A percentile compares a stretch with the other conserved stretches of the same genome.
Evolutionary conservation across 192 early-diverging fungal genomes (phyloP).

Genomic region (Mortierella antarctica): DNA sequence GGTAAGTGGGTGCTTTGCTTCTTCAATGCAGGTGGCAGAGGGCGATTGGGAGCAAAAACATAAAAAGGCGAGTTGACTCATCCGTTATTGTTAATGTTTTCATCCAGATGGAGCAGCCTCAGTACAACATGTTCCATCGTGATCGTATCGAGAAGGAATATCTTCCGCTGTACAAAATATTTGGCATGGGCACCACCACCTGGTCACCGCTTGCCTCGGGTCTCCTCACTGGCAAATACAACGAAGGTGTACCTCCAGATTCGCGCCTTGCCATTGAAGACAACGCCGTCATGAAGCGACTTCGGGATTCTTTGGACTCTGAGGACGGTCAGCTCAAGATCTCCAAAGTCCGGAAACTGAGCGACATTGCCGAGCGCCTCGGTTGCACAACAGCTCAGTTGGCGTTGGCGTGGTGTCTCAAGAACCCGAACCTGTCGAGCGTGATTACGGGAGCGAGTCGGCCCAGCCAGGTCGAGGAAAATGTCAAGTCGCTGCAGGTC

Average conservation of each 20-base stretch:
- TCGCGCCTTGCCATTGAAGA: conserved; percentile 72
- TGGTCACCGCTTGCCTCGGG: conserved; percentile 74
- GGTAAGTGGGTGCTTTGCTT: conserved; percentile 24
- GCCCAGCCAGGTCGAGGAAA: conserved; percentile 78
- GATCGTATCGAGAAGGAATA: conserved; percentile 83
- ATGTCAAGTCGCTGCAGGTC: conserved; percentile 70
- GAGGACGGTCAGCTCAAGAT: conserved; percentile 77
- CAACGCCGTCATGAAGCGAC: conserved; percentile 66
- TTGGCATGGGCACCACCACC: conserved; percentile 76
- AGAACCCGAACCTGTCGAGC: conserved; percentile 67
- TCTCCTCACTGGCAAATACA: conserved; percentile 79
- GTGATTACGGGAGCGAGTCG: conserved; percentile 77
- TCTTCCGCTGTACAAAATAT: conserved; percentile 72
- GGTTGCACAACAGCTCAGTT: conserved; percentile 36
- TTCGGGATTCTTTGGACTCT: conserved; percentile 62
- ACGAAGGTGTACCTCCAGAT: conserved; percentile 70
- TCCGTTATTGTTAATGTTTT: background rate
- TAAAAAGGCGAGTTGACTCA: background rate
- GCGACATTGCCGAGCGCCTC: conserved; percentile 32
- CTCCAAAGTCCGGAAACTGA: conserved; percentile 64
- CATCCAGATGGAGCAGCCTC: conserved; percentile 71
- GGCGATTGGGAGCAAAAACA: background rate
- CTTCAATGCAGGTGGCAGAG: background rate
- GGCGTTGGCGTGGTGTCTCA: conserved; percentile 60
- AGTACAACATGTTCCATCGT: conserved; percentile 90